These are phyloP conservation scores for Emericellopsis atlantica DNA, from an alignment of 2,329 filamentous ascomycete genomes.

Conservation along the genomic window DNA sequence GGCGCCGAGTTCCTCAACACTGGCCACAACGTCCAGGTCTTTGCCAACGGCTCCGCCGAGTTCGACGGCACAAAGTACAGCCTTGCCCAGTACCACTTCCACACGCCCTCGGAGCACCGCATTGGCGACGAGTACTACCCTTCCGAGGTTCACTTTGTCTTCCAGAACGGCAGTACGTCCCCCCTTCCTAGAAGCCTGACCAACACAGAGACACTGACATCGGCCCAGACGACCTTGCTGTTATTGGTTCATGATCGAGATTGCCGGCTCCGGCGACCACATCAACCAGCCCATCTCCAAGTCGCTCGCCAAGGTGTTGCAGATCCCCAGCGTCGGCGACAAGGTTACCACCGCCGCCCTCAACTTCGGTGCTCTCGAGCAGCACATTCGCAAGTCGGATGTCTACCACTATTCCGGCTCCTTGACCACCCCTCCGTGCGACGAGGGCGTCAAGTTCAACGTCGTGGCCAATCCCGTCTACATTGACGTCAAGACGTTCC, in stretches of 20 bases:
- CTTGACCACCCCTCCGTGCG: slow-evolving; percentile 46
- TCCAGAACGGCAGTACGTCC: slow-evolving; percentile 16
- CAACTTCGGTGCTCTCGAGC: slow-evolving; percentile 23
- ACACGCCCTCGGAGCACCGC: slow-evolving; percentile 43
- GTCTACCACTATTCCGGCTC: slow-evolving; percentile 40
- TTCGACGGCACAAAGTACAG: slow-evolving; percentile 23
- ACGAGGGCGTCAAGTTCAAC: slow-evolving; percentile 38
- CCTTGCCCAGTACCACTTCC: slow-evolving; percentile 42
- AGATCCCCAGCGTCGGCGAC: slow-evolving; percentile 23
- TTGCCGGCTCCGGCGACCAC: slow-evolving; percentile 7
- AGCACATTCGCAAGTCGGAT: slow-evolving; percentile 18
- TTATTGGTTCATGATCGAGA: slow-evolving; percentile 24
- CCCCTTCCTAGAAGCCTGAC: not conserved
- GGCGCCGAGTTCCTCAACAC: slow-evolving; percentile 30
- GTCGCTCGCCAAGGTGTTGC: slow-evolving; percentile 20
- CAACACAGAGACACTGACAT: not conserved
- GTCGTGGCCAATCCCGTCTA: slow-evolving; percentile 32
- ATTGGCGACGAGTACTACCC: slow-evolving; percentile 26
- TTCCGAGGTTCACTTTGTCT: slow-evolving; percentile 28
- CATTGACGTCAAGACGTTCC: slow-evolving; percentile 32
- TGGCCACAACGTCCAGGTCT: slow-evolving; percentile 31
- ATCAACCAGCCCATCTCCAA: slow-evolving; percentile 14
- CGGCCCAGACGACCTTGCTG: slow-evolving; percentile 10
- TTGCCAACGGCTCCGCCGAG: slow-evolving; percentile 29
- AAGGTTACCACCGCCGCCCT: slow-evolving; percentile 18